Evolutionary conservation across 176 grass and related monocot genomes (phyloP).

Genomic region (Zizania latifolia): DNA sequence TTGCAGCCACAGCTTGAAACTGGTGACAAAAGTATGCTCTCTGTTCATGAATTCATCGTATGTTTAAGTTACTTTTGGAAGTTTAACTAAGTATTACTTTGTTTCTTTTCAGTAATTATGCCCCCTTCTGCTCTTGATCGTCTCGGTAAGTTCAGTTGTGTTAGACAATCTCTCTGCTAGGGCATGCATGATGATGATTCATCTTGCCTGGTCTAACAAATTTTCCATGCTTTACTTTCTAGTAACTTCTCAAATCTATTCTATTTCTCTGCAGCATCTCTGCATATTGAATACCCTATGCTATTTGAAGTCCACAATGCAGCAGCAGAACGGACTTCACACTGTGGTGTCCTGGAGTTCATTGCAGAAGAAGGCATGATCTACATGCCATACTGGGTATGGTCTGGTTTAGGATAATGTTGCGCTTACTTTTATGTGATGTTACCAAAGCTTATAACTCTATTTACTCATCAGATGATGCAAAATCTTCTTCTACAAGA

Average conservation of each 20-base stretch:
- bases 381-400: slow-evolving; percentile 99
- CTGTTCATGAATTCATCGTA: neutral
- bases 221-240: neutral
- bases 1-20: slow-evolving; percentile 85
- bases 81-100: slow-evolving; percentile 15
- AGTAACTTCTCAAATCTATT: slow-evolving; percentile 9
- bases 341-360: slow-evolving; percentile 95
- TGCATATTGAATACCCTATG: slow-evolving; percentile 99
- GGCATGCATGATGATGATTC: neutral
- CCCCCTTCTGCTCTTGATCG: slow-evolving; percentile 96
- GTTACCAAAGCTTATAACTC: slow-evolving; percentile 28
- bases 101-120: slow-evolving; percentile 88
- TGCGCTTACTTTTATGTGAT: slow-evolving; percentile 8
- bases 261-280: slow-evolving; percentile 56
- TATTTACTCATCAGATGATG: slow-evolving; percentile 74
- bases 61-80: slow-evolving; percentile 9
- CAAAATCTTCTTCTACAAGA: slow-evolving; percentile 99
- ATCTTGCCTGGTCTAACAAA: neutral
- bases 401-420: neutral
- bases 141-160: slow-evolving; percentile 53
- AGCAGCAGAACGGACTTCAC: slow-evolving; percentile 67
- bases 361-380: slow-evolving; percentile 99
- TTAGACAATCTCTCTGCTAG: neutral
- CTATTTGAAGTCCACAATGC: slow-evolving; percentile 86
- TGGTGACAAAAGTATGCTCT: slow-evolving; percentile 88